Evolutionary conservation across 2,329 filamentous ascomycete genomes (phyloP).

Genomic region (Helotiales sp.): DNA sequence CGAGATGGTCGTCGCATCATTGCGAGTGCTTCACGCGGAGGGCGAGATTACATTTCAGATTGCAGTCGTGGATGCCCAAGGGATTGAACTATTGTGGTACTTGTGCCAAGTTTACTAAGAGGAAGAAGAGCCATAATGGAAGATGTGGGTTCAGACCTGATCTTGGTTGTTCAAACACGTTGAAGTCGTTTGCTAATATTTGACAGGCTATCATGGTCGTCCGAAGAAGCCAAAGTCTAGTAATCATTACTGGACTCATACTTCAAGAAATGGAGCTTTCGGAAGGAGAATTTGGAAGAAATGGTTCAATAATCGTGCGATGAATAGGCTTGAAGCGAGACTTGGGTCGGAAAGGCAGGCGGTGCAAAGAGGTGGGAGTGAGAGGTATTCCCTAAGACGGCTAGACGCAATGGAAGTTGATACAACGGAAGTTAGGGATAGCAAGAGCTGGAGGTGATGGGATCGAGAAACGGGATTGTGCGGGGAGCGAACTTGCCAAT

Average conservation of each 20-base stretch:
- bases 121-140: slow-evolving; percentile 32
- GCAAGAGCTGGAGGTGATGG: not conserved
- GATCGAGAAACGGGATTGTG: not conserved
- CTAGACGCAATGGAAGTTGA: slow-evolving; percentile 26
- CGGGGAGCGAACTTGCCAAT: not conserved
- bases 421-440: slow-evolving; percentile 26
- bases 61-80: slow-evolving; percentile 36
- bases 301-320: slow-evolving; percentile 39
- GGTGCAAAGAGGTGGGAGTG: slow-evolving; percentile 18
- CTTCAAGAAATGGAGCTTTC: slow-evolving; percentile 32
- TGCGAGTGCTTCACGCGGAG: slow-evolving; percentile 31
- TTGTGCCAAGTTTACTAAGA: slow-evolving; percentile 35
- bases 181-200: slow-evolving; percentile 3
- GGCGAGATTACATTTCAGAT: slow-evolving; percentile 25
- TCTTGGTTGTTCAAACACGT: not conserved
- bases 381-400: slow-evolving; percentile 34
- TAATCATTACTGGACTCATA: slow-evolving; percentile 35
- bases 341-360: slow-evolving; percentile 16
- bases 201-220: slow-evolving; percentile 36
- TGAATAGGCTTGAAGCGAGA: slow-evolving; percentile 33
- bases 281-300: slow-evolving; percentile 38
- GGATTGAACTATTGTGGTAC: slow-evolving; percentile 34
- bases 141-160: slow-evolving; percentile 28
- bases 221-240: slow-evolving; percentile 16
- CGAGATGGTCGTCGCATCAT: slow-evolving; percentile 21